Conservation (phyloP, 768 basidiomycete genomes). For the Tremella yokohamensis region DNA sequence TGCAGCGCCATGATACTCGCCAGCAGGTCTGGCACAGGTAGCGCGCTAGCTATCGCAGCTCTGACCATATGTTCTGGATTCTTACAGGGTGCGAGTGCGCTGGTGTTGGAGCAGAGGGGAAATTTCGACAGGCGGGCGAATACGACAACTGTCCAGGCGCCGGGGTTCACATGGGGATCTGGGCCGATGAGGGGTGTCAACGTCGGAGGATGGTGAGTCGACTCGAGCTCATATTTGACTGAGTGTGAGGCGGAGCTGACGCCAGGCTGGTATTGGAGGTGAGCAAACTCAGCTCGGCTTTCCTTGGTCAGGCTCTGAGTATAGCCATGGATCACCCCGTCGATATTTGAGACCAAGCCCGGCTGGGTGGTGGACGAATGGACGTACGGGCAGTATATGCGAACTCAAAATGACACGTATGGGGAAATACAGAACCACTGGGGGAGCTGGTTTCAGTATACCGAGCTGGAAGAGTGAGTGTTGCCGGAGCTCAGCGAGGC, state of each 20-base stretch:
- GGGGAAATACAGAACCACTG: slow-evolving; percentile 35
- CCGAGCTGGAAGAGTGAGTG: slow-evolving; percentile 37
- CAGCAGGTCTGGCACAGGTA: too few species aligned
- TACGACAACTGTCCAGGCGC: not conserved
- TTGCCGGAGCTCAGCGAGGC: not conserved
- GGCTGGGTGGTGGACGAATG: slow-evolving; percentile 50
- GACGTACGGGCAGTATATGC: slow-evolving; percentile 44
- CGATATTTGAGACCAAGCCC: slow-evolving; percentile 42
- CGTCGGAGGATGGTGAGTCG: slow-evolving; percentile 48
- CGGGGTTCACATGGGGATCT: slow-evolving; percentile 34
- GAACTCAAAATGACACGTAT: slow-evolving; percentile 30
- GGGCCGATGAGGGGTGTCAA: slow-evolving; percentile 48
- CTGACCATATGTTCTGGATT: too few species aligned
- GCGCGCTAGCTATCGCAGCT: too few species aligned
- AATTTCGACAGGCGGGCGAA: too few species aligned
- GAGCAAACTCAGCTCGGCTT: not conserved
- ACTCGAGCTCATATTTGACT: not conserved
- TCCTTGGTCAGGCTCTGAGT: not conserved
- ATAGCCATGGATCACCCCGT: slow-evolving; percentile 50
- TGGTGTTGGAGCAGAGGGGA: too few species aligned
- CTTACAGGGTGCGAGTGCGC: too few species aligned
- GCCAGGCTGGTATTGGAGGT: slow-evolving; percentile 41
- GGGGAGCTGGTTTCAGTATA: slow-evolving; percentile 40
- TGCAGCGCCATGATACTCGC: too few species aligned
- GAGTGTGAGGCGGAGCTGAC: not conserved